Base-by-base conservation (phyloP, 177 flowering plant genomes). In the Vitis hybrid region DNA sequence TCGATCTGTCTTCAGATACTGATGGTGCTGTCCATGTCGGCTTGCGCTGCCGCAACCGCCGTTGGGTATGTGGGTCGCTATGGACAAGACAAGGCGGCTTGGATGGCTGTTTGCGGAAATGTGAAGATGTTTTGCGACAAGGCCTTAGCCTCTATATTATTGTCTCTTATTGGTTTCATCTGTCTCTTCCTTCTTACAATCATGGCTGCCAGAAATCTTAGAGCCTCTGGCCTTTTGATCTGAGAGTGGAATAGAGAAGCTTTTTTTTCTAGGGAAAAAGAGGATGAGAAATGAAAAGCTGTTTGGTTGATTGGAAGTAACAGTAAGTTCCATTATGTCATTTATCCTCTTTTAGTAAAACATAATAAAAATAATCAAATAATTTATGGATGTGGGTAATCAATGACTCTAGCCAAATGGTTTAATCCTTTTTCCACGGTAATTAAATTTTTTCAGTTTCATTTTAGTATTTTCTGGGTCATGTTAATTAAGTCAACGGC, bases 21-120 rank as follows among this genome's bases (percentile, higher is more conserved):
- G 67, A 67, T 63, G 71, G 65, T 73, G 48, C 14, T 85, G 73
- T 22, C 77, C 65, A 69, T 79, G 16, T 72, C 84, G 0, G 89
- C 78, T 63, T 77, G 81, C 53, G 79, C 83, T 1, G 87, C 87
- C 2, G 87, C 84, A 20, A 73, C 80, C 1, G 84, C 86, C 1
- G 61, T 79, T 1, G 87, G 87, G 3, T 82, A 75, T 22, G 69
- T 86, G 63, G 82, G 79, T 1, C 54, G 34, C 6, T 74, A 73
- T 57, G 89, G 89, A 1, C 73, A 81, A 29, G 52, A n/a, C 1
- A 69, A 76, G 22, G 34, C 73, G 2, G 80, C 75, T 10, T 86
- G 89, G 89, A 0, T n/a, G 29, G 57, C 83, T 0, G 50, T 84
- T 12, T 86, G 89, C 49, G 73, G 54, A 6, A 2, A 63, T 10